A percentile compares a stretch with the other conserved stretches of the same genome.
These are phyloP conservation scores for Penicillium coprophilum DNA, from an alignment of 495 filamentous ascomycete genomes.

Conservation along the genomic window DNA sequence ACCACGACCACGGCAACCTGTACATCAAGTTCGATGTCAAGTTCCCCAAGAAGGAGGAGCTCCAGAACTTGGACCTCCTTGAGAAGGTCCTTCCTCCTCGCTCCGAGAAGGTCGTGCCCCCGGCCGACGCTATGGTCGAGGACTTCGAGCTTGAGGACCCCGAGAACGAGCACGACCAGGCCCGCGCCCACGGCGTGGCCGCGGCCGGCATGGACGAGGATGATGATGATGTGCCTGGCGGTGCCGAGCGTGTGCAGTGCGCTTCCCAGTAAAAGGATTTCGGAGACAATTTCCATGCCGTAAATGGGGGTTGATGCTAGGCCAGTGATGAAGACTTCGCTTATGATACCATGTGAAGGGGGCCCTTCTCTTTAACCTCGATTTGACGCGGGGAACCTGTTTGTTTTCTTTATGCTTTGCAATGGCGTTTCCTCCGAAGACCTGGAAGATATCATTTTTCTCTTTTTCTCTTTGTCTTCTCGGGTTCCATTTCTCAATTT, in stretches of 20 bases:
- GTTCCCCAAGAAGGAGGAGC: conserved; percentile 69
- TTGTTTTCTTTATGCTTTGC: conserved; percentile 38
- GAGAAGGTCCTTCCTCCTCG: conserved; percentile 80
- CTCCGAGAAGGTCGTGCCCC: conserved; percentile 57
- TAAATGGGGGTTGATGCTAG: conserved; percentile 19
- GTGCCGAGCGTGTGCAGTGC: conserved; percentile 93
- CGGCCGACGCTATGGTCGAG: conserved; percentile 83
- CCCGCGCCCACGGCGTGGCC: conserved; percentile 68
- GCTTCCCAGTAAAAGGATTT: conserved; percentile 78
- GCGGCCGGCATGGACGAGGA: conserved; percentile 75
- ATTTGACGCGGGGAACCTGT: conserved; percentile 15
- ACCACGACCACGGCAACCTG: conserved; percentile 94
- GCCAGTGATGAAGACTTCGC: conserved; percentile 38
- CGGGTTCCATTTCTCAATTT: conserved; percentile 12
- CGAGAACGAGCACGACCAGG: conserved; percentile 65
- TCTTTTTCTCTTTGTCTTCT: conserved; percentile 12
- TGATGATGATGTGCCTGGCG: conserved; percentile 70
- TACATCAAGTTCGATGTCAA: conserved; percentile 98
- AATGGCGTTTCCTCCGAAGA: conserved; percentile 45
- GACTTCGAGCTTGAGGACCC: conserved; percentile 82
- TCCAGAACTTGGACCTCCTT: conserved; percentile 59
- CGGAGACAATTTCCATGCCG: conserved; percentile 14
- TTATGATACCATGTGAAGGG: conserved; percentile 49
- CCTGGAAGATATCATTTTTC: conserved; percentile 33
- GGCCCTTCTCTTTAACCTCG: conserved; percentile 8